A percentile compares a stretch with the other conserved stretches of the same genome.
These are phyloP conservation scores for Stemphylium vesicarium DNA, from an alignment of 2,329 filamentous ascomycete genomes.

Conservation along the genomic window DNA sequence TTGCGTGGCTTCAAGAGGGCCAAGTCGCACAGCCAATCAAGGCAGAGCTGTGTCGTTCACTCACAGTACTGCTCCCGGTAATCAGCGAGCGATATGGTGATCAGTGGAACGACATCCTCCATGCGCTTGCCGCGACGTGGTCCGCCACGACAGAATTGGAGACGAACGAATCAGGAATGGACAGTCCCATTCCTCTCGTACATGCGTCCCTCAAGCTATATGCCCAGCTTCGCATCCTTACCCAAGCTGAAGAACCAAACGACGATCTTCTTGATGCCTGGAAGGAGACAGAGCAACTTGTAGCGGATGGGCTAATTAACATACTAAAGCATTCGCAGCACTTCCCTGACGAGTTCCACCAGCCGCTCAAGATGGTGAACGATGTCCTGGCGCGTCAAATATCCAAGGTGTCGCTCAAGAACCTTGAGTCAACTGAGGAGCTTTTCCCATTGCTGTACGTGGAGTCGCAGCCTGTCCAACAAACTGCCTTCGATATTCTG, in stretches of 20 bases:
- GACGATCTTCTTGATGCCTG: slow-evolving; percentile 84
- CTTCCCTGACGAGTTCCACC: slow-evolving; percentile 61
- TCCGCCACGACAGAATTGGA: slow-evolving; percentile 31
- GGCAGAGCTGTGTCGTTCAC: slow-evolving; percentile 62
- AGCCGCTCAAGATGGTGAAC: slow-evolving; percentile 78
- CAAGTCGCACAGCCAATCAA: slow-evolving; percentile 58
- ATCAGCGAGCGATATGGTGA: slow-evolving; percentile 85
- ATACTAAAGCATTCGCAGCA: slow-evolving; percentile 65
- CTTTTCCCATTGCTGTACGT: slow-evolving; percentile 80
- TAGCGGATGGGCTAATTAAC: slow-evolving; percentile 65
- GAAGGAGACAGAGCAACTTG: slow-evolving; percentile 62
- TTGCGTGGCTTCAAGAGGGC: slow-evolving; percentile 69
- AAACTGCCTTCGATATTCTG: slow-evolving; percentile 79
- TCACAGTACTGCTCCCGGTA: slow-evolving; percentile 68
- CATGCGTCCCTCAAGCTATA: slow-evolving; percentile 77
- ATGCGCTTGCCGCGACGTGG: slow-evolving; percentile 49
- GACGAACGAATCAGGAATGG: slow-evolving; percentile 30
- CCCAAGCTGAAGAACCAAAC: slow-evolving; percentile 68
- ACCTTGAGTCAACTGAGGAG: slow-evolving; percentile 68
- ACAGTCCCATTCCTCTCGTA: slow-evolving; percentile 61
- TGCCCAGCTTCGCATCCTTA: slow-evolving; percentile 65
- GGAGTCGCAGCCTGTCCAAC: slow-evolving; percentile 76
- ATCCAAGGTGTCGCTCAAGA: slow-evolving; percentile 65
- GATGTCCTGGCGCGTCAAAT: slow-evolving; percentile 74
- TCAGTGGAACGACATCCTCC: slow-evolving; percentile 71